Conservation (phyloP, 495 filamentous ascomycete species). For the Xylaria castorea region DNA sequence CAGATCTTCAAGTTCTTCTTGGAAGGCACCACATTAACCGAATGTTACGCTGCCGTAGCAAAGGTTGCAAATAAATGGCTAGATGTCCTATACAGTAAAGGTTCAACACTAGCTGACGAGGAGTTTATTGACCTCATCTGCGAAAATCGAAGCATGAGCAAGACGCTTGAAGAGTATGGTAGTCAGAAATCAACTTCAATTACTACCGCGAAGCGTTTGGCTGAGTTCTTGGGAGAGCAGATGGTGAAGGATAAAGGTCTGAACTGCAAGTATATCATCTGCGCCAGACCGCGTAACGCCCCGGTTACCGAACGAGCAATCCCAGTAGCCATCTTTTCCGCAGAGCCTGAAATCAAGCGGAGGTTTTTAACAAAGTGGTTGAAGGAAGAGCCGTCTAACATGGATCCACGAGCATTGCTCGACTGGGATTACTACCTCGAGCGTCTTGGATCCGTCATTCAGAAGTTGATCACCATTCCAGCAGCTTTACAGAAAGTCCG, state of each 20-base stretch:
- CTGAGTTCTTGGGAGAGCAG: slow-evolving; percentile 95
- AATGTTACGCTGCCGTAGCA: slow-evolving; percentile 91
- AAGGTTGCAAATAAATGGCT: slow-evolving; percentile 97
- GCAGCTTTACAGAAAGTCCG: slow-evolving; percentile 92
- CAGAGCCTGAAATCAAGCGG: slow-evolving; percentile 83
- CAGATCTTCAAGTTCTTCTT: slow-evolving; percentile 99
- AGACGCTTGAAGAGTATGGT: slow-evolving; percentile 95
- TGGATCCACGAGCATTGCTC: slow-evolving; percentile 86
- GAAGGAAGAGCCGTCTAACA: slow-evolving; percentile 89
- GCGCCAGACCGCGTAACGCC: slow-evolving; percentile 80
- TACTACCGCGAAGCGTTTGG: slow-evolving; percentile 93
- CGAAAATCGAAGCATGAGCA: slow-evolving; percentile 97
- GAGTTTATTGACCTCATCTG: slow-evolving; percentile 98
- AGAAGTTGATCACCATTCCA: slow-evolving; percentile 98
- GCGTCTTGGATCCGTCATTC: slow-evolving; percentile 91
- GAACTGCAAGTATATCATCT: slow-evolving; percentile 99
- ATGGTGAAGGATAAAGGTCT: slow-evolving; percentile 99
- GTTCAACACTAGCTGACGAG: slow-evolving; percentile 88
- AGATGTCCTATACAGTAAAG: slow-evolving; percentile 88
- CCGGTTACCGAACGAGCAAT: slow-evolving; percentile 95
- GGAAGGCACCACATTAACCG: slow-evolving; percentile 81
- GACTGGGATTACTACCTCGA: slow-evolving; percentile 98
- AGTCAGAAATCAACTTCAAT: slow-evolving; percentile 96
- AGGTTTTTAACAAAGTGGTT: slow-evolving; percentile 94
- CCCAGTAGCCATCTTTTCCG: slow-evolving; percentile 96